phyloP scores from a whole-genome alignment of 345 rosid species.

The Psidium friedrichsthalianum region DNA sequence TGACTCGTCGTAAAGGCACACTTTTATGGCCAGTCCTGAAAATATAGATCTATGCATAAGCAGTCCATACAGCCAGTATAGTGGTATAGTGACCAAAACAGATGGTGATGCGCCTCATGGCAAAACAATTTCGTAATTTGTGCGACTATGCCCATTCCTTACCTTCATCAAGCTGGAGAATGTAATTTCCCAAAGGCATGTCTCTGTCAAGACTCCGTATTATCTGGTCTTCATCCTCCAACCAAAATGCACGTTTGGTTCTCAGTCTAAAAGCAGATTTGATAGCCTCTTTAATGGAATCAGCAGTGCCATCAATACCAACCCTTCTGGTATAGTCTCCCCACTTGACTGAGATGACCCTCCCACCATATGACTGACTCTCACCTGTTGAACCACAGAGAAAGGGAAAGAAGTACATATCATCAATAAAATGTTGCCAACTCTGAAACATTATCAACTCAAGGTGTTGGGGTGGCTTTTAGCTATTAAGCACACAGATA shows the following conservation, averaged over 20 bases:
- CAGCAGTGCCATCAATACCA: conserved; percentile 77
- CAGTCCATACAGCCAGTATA: not conserved
- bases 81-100: not conserved
- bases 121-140: not conserved
- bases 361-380: conserved; percentile 68
- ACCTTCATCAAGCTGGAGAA: conserved; percentile 90
- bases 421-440: not conserved
- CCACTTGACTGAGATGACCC: conserved; percentile 81
- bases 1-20: conserved; percentile 75
- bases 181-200: conserved; percentile 90
- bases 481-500: not conserved
- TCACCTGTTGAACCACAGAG: conserved; percentile 28
- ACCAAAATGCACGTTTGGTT: conserved; percentile 88
- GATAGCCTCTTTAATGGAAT: conserved; percentile 85
- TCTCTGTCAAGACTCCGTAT: conserved; percentile 80
- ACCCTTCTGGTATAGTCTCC: conserved; percentile 89
- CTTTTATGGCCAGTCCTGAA: conserved; percentile 69
- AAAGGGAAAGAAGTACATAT: not conserved
- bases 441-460: not conserved
- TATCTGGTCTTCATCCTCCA: conserved; percentile 93
- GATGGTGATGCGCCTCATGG: not conserved
- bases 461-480: not conserved
- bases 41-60: not conserved
- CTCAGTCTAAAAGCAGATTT: conserved; percentile 79
- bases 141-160: not conserved